A percentile compares a stretch with the other conserved stretches of the same genome.
These are phyloP conservation scores for Leptodermis oblonga DNA, from an alignment of 257 asterid genomes.

Conservation along the genomic window DNA sequence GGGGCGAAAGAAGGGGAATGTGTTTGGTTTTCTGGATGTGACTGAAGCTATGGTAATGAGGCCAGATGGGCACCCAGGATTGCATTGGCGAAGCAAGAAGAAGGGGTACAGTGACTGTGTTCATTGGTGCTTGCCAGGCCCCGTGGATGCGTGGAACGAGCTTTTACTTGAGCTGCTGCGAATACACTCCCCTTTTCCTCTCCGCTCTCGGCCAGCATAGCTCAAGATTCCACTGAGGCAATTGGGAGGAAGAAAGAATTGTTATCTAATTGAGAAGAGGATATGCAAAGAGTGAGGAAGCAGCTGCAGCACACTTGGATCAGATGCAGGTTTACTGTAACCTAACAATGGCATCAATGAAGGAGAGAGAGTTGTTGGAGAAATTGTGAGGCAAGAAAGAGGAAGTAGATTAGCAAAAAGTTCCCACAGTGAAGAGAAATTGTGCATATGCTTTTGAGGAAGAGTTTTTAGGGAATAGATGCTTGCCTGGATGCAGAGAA, in stretches of 20 bases:
- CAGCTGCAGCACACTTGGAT: not conserved
- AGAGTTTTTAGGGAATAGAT: too few relatives aligned
- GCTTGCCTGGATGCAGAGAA: not conserved
- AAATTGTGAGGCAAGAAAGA: not conserved
- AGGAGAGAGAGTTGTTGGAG: not conserved
- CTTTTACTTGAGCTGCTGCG: conserved; percentile 27
- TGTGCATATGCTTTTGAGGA: not conserved
- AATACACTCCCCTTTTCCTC: not conserved
- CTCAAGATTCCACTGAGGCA: not conserved
- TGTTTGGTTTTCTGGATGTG: conserved; percentile 36
- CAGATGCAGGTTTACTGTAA: not conserved
- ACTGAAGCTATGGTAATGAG: conserved; percentile 42
- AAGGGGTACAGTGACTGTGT: conserved; percentile 48
- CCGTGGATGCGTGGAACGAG: conserved; percentile 43
- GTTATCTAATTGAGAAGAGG: too few relatives aligned
- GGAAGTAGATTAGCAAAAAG: not conserved
- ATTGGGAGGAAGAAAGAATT: not conserved
- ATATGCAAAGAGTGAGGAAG: not conserved
- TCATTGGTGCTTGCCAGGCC: conserved; percentile 58
- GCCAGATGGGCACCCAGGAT: conserved; percentile 46
- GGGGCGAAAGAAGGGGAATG: conserved; percentile 19
- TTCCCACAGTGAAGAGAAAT: not conserved
- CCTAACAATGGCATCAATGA: not conserved
- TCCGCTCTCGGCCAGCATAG: not conserved
- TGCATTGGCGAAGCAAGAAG: conserved; percentile 31